Percentiles rank a stretch among this genome's conserved stretches.
Evolutionary conservation across 2,329 filamentous ascomycete genomes (phyloP).

Genomic region (Helminthosporium solani): DNA sequence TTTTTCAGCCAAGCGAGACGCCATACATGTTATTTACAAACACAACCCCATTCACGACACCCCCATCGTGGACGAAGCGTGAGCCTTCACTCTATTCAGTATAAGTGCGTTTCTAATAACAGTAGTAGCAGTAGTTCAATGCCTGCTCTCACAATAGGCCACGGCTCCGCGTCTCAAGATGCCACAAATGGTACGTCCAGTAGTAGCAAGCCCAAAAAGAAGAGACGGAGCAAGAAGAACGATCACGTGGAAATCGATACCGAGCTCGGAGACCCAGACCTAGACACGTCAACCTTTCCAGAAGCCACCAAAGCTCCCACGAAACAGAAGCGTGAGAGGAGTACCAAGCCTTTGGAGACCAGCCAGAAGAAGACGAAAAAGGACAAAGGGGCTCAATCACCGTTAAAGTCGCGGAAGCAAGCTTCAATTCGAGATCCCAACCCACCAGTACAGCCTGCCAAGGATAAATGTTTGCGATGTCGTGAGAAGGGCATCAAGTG

Average conservation of each 20-base stretch:
- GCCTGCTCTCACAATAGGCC: slow-evolving; percentile 6
- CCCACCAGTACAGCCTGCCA: slow-evolving; percentile 11
- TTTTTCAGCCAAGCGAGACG: slow-evolving; percentile 37
- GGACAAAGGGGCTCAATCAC: slow-evolving; percentile 14
- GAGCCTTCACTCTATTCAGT: neutral
- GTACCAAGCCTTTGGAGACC: slow-evolving; percentile 7
- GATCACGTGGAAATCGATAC: slow-evolving; percentile 11
- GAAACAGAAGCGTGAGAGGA: slow-evolving; percentile 26
- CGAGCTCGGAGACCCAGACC: slow-evolving; percentile 12
- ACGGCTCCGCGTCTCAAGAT: slow-evolving; percentile 1
- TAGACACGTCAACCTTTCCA: slow-evolving; percentile 25
- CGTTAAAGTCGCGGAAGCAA: slow-evolving; percentile 17
- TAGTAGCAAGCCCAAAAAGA: slow-evolving; percentile 16
- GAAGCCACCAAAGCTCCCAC: slow-evolving; percentile 16
- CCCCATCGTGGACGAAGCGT: neutral
- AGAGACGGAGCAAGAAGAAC: slow-evolving; percentile 23
- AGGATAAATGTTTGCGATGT: slow-evolving; percentile 20
- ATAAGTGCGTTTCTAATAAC: neutral
- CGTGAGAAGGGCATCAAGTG: slow-evolving; percentile 36
- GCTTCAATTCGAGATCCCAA: slow-evolving; percentile 5
- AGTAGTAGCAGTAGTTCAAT: slow-evolving; percentile 2
- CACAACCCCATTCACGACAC: slow-evolving; percentile 37
- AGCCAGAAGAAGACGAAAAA: slow-evolving; percentile 21
- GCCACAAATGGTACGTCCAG: slow-evolving; percentile 7
- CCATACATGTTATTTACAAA: slow-evolving; percentile 39